These are phyloP conservation scores for Chaetomium olivaceum DNA, from an alignment of 2,329 filamentous ascomycete genomes.

Conservation along the genomic window DNA sequence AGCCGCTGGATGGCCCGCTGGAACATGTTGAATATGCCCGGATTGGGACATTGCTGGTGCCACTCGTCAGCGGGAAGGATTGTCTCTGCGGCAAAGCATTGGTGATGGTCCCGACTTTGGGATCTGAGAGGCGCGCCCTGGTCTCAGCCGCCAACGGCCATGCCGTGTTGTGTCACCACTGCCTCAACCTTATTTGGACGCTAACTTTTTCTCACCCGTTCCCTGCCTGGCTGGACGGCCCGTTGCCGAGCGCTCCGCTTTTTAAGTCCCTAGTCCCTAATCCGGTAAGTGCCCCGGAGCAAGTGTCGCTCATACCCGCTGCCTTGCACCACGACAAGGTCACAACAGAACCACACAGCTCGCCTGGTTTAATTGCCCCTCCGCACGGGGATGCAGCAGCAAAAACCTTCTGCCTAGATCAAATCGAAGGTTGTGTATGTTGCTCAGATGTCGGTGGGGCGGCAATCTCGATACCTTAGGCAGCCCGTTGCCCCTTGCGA, in stretches of 20 bases:
- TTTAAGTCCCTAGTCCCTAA: background rate
- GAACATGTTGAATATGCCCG: background rate
- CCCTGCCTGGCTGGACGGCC: background rate
- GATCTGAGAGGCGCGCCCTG: background rate
- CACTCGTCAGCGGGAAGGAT: slow-evolving; percentile 6
- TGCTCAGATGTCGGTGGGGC: background rate
- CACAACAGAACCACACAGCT: background rate
- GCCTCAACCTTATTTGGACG: background rate
- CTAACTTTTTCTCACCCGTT: background rate
- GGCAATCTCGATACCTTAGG: no score
- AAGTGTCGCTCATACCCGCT: background rate
- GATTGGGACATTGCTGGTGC: background rate
- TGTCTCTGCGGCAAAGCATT: background rate
- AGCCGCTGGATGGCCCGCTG: background rate
- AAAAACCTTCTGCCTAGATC: background rate
- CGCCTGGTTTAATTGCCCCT: background rate
- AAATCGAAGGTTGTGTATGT: background rate
- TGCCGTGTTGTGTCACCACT: background rate
- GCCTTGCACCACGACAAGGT: background rate
- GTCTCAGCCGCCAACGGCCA: slow-evolving; percentile 1
- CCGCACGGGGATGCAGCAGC: background rate
- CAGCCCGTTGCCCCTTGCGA: no score
- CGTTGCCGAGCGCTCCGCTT: background rate
- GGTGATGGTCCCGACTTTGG: background rate
- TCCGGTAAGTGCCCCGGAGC: background rate